These are phyloP conservation scores for Catharanthus roseus DNA, from an alignment of 257 asterid species.

Conservation along the genomic window DNA sequence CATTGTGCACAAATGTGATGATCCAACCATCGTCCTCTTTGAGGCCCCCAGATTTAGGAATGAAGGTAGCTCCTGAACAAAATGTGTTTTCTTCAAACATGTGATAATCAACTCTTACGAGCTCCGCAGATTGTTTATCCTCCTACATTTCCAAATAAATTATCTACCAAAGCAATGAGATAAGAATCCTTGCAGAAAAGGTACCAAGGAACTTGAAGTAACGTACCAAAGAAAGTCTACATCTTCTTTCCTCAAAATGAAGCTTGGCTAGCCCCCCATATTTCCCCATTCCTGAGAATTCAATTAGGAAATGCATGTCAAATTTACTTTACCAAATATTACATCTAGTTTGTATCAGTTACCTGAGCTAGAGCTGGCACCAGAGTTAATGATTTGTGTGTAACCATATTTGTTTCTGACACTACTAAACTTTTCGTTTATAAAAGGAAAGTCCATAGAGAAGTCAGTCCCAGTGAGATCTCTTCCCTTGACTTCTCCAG, in stretches of 20 bases:
- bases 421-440: constrained; percentile 42
- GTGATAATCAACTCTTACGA: constrained; percentile 40
- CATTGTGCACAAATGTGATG: constrained; percentile 42
- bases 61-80: constrained; percentile 56
- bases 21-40: constrained; percentile 71
- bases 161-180: background rate
- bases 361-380: constrained; percentile 53
- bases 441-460: constrained; percentile 65
- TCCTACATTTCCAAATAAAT: constrained; percentile 8
- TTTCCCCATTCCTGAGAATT: constrained; percentile 47
- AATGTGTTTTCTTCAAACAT: constrained; percentile 43
- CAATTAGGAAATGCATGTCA: background rate
- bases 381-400: constrained; percentile 35
- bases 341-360: background rate
- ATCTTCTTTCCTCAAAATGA: constrained; percentile 23
- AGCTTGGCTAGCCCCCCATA: constrained; percentile 67
- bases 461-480: constrained; percentile 38
- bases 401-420: constrained; percentile 41
- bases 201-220: background rate
- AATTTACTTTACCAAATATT: background rate
- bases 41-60: constrained; percentile 28
- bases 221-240: constrained; percentile 14
- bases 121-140: constrained; percentile 11
- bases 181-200: background rate
- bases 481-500: constrained; percentile 45